Evolutionary conservation across 2,329 filamentous ascomycete genomes (phyloP).

Genomic region (Paecilomyces sp.): DNA sequence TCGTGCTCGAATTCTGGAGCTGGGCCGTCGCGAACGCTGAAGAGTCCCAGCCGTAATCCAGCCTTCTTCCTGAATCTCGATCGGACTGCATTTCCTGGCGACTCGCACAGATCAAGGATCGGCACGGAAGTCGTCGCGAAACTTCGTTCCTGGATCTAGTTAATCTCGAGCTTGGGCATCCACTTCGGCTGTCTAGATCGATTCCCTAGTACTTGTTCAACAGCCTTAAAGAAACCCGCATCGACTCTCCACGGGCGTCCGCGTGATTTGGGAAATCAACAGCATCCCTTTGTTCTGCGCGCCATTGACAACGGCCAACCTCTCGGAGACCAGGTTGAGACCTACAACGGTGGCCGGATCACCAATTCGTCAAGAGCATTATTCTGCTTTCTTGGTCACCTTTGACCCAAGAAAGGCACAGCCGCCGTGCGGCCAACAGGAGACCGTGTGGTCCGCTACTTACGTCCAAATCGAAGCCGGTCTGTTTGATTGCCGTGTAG

Average conservation of each 20-base stretch:
- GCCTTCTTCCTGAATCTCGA: not conserved
- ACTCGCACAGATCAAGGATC: not conserved
- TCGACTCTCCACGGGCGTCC: not conserved
- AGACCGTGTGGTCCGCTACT: not conserved
- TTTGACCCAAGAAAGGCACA: not conserved
- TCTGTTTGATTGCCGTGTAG: not conserved
- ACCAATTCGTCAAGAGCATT: not conserved
- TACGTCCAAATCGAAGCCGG: not conserved
- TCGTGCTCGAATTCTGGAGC: not conserved
- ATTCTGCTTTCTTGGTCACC: not conserved
- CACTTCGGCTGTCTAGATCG: not conserved
- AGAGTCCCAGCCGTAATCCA: not conserved
- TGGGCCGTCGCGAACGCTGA: not conserved
- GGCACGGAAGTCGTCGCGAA: not conserved
- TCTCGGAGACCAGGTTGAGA: not conserved
- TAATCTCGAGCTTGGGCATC: not conserved
- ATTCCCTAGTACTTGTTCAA: not conserved
- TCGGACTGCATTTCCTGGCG: not conserved
- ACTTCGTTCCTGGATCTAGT: not conserved
- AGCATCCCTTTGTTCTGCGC: not conserved
- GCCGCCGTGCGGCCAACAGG: not conserved
- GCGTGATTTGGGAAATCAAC: not conserved
- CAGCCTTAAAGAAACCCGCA: not conserved
- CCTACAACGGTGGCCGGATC: not conserved
- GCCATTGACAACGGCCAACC: not conserved